These are phyloP conservation scores for Agaricus bisporus DNA, from an alignment of 768 basidiomycete species.

Conservation along the genomic window DNA sequence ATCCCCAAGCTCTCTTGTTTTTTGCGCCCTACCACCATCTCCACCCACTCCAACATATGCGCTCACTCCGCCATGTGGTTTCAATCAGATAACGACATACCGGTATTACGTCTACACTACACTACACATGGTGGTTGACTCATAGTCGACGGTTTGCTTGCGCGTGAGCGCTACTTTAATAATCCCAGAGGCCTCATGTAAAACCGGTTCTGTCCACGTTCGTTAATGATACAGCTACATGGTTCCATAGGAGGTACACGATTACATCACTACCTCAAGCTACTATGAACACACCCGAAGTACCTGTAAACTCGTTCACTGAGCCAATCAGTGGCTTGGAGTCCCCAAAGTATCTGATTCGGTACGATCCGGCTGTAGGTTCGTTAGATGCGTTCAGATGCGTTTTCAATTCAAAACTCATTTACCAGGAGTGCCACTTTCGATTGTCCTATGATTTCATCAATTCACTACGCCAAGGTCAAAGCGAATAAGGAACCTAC, in stretches of 20 bases:
- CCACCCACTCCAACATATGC: no score
- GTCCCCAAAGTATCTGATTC: slow-evolving; percentile 68
- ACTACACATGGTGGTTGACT: no score
- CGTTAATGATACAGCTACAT: no score
- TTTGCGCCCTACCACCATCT: no score
- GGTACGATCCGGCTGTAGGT: slow-evolving; percentile 59
- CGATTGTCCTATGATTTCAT: slow-evolving; percentile 46
- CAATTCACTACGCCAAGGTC: slow-evolving; percentile 10
- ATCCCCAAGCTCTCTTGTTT: no score
- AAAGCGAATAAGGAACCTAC: slow-evolving; percentile 28
- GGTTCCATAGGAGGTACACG: no score
- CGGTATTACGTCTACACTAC: no score
- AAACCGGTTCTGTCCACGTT: background rate
- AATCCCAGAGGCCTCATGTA: background rate
- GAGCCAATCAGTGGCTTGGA: slow-evolving; percentile 63
- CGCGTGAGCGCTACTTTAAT: background rate
- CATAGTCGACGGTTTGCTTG: background rate
- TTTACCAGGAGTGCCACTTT: slow-evolving; percentile 51
- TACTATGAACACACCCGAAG: slow-evolving; percentile 58
- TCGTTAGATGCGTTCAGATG: background rate
- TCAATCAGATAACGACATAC: no score
- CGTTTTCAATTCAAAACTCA: slow-evolving; percentile 11
- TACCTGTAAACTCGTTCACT: slow-evolving; percentile 57
- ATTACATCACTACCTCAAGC: slow-evolving; percentile 20
- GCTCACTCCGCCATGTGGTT: no score